Base-by-base conservation (phyloP, 2,329 filamentous ascomycete genomes). In the Fusarium sp. region DNA sequence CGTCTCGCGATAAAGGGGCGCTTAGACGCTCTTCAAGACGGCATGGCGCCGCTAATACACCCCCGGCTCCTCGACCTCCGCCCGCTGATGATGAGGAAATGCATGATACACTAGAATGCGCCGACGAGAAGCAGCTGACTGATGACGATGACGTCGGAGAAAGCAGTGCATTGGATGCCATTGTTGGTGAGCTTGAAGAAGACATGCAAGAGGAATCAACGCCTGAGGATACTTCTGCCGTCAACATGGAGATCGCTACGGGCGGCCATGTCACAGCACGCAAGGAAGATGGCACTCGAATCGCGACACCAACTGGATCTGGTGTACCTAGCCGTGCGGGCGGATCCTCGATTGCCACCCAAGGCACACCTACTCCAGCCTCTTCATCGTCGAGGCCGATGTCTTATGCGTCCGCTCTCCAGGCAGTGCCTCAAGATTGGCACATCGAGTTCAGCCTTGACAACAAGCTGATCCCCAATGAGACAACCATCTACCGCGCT, bases 381-480 rank as follows among this genome's bases (percentile, higher is more conserved):
- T 80, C 89, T 0, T 85, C 91, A 22, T 88, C 91, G 15, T 88
- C 91, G 14, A 88, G 92, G 15, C 88, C 92, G 5, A 90, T 94
- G 82, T 94, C 95, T 1, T 98, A 98, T 81, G 92, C 95, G 30
- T 93, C 94, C 59, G 94, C 94, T 8, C 89, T 97, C 59, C 93
- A 95, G 76, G 87, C 93, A 20, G 86, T 90, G 1, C 94, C 95
- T 3, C 93, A 97, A 79, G 95, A 98, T 79, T 99, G 96, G 96
- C 96, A 99, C 78, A 95, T 99, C 69, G 94, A 98, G 79, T 99
- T 99, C 83, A 95, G 90, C 75, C 89, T 98, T 56, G 93, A 97
- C 73, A 93, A 89, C 60, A 94, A 95, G 81, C 89, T 93, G 4
- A 93, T 99, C 66, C 88, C 93, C 1, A 96, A 95, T 75, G 95